These are phyloP conservation scores for Candida mattraensis DNA, from an alignment of 805 yeast species.

Conservation along the genomic window DNA sequence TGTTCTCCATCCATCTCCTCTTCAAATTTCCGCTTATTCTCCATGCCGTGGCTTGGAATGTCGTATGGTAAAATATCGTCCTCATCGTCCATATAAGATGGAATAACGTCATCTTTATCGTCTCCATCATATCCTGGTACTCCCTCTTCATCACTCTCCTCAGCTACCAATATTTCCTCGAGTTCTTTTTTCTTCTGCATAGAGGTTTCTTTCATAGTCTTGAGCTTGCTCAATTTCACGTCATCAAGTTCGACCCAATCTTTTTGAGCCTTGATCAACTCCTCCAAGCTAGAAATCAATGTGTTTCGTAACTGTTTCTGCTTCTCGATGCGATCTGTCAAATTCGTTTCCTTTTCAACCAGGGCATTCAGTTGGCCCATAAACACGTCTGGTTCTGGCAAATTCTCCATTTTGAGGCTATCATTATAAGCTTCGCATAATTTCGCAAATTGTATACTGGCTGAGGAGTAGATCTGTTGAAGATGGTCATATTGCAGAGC, in stretches of 20 bases:
- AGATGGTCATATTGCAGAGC: constrained; percentile 24
- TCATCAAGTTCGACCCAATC: constrained; percentile 33
- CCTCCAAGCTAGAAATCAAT: constrained; percentile 27
- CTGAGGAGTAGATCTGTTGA: constrained; percentile 23
- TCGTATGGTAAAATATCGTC: too few species aligned
- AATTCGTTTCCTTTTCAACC: constrained; percentile 11
- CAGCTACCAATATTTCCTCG: constrained; percentile 22
- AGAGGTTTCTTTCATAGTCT: constrained; percentile 17
- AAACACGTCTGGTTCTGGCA: constrained; percentile 34
- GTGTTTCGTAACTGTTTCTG: constrained; percentile 22
- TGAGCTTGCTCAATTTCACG: constrained; percentile 21
- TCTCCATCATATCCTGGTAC: constrained; percentile 9
- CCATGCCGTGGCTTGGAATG: background rate
- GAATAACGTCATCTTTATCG: constrained; percentile 11
- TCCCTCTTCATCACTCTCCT: constrained; percentile 19
- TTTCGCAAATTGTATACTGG: constrained; percentile 18
- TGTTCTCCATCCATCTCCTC: too few species aligned
- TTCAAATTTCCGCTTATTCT: background rate
- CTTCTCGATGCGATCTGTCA: constrained; percentile 15
- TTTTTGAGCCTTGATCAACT: constrained; percentile 29
- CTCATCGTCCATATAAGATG: constrained; percentile 8
- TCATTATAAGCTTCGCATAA: constrained; percentile 25
- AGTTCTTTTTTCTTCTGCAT: constrained; percentile 26
- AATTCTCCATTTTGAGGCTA: constrained; percentile 29
- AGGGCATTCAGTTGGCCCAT: constrained; percentile 24